Evolutionary conservation across 768 basidiomycete species (phyloP).

Genomic region (Suillus sp.): DNA sequence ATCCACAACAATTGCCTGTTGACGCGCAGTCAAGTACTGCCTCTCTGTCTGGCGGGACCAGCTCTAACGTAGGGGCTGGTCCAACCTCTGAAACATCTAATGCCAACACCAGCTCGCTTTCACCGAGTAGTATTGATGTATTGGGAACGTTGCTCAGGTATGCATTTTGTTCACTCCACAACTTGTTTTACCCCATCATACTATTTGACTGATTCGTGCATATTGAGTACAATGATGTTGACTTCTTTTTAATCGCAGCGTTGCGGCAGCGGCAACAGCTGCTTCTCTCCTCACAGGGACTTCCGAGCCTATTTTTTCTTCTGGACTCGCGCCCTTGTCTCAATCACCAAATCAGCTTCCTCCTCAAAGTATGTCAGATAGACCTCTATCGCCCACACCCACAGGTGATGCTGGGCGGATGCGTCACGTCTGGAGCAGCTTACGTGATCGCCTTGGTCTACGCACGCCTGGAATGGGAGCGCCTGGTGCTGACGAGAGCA

Average conservation of each 20-base stretch:
- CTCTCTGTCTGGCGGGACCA: conserved; percentile 4
- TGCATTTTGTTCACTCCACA: conserved; percentile 23
- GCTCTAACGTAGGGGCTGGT: conserved; percentile 9
- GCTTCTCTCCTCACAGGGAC: conserved; percentile 80
- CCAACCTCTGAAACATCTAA: conserved; percentile 16
- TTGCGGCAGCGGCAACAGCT: conserved; percentile 90
- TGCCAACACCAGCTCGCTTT: conserved; percentile 42
- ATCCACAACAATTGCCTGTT: conserved; percentile 10
- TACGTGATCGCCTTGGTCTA: conserved; percentile 68
- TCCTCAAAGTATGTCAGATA: conserved; percentile 27
- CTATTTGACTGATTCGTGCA: conserved; percentile 11
- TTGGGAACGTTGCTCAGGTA: conserved; percentile 82
- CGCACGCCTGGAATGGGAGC: conserved; percentile 33
- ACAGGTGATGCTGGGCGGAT: conserved; percentile 45
- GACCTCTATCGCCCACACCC: conserved; percentile 45
- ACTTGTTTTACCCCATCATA: background rate
- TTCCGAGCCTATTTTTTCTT: conserved; percentile 62
- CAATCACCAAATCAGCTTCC: conserved; percentile 18
- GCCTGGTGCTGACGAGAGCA: conserved; percentile 13
- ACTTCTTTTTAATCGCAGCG: conserved; percentile 44
- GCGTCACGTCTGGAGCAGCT: conserved; percentile 66
- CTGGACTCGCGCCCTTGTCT: conserved; percentile 48
- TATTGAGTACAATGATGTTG: conserved; percentile 1
- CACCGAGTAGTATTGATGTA: conserved; percentile 79
- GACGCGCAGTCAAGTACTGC: conserved; percentile 5